These are phyloP conservation scores for Atkinsonella texensis DNA, from an alignment of 2,329 filamentous ascomycete genomes.

Conservation along the genomic window DNA sequence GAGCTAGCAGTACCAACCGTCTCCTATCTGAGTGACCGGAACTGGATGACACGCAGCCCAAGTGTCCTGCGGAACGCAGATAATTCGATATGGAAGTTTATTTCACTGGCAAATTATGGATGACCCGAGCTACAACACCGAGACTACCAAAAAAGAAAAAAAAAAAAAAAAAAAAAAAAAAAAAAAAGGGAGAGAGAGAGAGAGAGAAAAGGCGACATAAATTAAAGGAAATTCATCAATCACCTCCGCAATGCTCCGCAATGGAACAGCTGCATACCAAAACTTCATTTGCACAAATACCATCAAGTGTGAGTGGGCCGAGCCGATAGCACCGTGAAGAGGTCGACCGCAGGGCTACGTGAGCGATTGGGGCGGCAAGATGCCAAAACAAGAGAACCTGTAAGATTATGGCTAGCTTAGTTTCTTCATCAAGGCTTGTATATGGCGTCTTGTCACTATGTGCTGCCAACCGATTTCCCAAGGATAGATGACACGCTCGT, in stretches of 20 bases:
- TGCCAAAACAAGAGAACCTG: slow-evolving; percentile 5
- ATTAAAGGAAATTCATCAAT: too few species aligned
- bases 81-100: background rate
- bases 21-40: background rate
- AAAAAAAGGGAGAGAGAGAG: slow-evolving; percentile 1
- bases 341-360: slow-evolving; percentile 3
- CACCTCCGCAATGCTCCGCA: background rate
- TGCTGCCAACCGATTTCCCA: background rate
- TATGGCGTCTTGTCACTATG: background rate
- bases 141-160: background rate
- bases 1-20: background rate
- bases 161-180: background rate
- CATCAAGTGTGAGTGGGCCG: background rate
- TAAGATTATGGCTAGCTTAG: slow-evolving; percentile 7
- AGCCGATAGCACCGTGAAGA: slow-evolving; percentile 2
- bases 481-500: background rate
- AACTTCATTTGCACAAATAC: slow-evolving; percentile 2
- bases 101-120: background rate
- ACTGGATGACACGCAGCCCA: background rate
- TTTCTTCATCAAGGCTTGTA: slow-evolving; percentile 7
- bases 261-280: background rate
- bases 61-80: background rate
- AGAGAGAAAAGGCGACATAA: background rate
- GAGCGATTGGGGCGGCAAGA: background rate
- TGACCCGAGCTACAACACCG: background rate